Percentiles rank a stretch among this genome's conserved stretches.
phyloP scores from a whole-genome alignment of 306 rosid genomes.

The Cicer judaicum region DNA sequence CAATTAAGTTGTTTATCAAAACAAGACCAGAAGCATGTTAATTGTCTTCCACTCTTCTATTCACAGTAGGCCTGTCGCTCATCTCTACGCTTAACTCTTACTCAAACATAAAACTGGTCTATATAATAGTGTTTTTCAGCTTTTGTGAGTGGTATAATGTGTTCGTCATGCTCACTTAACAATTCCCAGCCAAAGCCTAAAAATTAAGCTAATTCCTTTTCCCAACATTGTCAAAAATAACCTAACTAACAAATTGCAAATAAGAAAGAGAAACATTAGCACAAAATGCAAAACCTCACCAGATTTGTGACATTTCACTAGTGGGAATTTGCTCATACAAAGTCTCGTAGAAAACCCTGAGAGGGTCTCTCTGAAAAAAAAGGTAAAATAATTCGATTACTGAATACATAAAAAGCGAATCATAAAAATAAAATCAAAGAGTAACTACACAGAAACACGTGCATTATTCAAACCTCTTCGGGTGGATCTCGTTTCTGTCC shows the following conservation, averaged over 20 bases:
- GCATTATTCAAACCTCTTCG: conserved; percentile 57
- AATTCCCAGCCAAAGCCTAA: not conserved
- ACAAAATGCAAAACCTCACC: conserved; percentile 57
- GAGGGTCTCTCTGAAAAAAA: conserved; percentile 78
- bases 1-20: too few relatives aligned
- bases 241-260: not conserved
- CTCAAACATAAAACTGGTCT: not conserved
- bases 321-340: conserved; percentile 60
- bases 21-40: not conserved
- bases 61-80: not conserved
- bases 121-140: conserved; percentile 6
- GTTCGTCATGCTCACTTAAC: not conserved
- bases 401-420: conserved; percentile 1
- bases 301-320: conserved; percentile 87
- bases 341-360: conserved; percentile 77
- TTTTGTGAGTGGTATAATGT: not conserved
- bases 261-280: conserved; percentile 8
- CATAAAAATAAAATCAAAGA: not conserved
- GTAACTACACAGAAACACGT: not conserved
- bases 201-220: not conserved
- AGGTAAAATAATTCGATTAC: conserved; percentile 11
- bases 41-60: not conserved
- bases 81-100: not conserved
- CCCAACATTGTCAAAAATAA: not conserved
- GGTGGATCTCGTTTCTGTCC: conserved; percentile 96